These are phyloP conservation scores for Trebouxia gelatinosa DNA, from an alignment of 163 green algal species.

Conservation along the genomic window DNA sequence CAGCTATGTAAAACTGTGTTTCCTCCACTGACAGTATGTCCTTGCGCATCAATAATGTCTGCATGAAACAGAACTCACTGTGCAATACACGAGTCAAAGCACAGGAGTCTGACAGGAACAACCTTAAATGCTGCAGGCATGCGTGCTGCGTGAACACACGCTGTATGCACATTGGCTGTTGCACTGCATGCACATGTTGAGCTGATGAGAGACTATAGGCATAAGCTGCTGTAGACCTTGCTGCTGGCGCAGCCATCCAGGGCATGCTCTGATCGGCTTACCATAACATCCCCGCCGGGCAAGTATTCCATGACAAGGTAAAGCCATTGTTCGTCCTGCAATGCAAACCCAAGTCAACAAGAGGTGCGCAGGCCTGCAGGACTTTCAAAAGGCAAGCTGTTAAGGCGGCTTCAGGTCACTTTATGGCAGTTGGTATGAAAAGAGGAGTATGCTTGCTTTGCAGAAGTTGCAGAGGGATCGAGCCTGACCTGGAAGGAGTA, in stretches of 20 bases:
- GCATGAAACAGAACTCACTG: background rate
- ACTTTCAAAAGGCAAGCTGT: background rate
- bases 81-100: background rate
- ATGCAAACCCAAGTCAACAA: background rate
- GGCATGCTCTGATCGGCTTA: slow-evolving; percentile 28
- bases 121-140: background rate
- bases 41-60: slow-evolving; percentile 96
- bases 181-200: too few relatives aligned
- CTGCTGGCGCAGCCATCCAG: too few relatives aligned
- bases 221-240: too few relatives aligned
- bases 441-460: too few relatives aligned
- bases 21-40: slow-evolving; percentile 92
- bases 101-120: background rate
- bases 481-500: slow-evolving; percentile 11
- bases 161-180: too few relatives aligned
- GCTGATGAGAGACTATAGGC: too few relatives aligned
- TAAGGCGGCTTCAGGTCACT: background rate
- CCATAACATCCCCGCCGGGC: slow-evolving; percentile 95
- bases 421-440: too few relatives aligned
- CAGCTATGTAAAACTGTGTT: slow-evolving; percentile 85
- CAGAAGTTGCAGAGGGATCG: too few relatives aligned
- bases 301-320: slow-evolving; percentile 99
- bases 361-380: too few relatives aligned
- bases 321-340: slow-evolving; percentile 87
- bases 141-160: background rate